phyloP scores from a whole-genome alignment of 1,139 yeast genomes.

The Hemisphaericaspora xylofermentans region DNA sequence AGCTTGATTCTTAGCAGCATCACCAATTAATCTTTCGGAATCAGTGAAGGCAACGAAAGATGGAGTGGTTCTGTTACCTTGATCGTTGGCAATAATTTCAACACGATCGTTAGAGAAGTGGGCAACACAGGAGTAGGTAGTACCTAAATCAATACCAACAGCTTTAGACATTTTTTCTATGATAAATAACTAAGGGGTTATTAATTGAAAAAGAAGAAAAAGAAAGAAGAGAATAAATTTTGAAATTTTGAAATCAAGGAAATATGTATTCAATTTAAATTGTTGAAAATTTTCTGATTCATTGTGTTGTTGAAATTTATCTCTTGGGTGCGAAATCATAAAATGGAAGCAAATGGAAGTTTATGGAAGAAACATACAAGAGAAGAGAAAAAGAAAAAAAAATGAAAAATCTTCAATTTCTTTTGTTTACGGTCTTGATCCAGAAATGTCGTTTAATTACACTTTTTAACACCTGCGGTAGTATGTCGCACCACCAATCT shows the following conservation, averaged over 20 bases:
- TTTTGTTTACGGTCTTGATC: too few relatives aligned
- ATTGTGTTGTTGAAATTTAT: not conserved
- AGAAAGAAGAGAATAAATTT: conserved; percentile 5
- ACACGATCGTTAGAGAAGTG: conserved; percentile 75
- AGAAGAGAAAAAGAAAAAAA: not conserved
- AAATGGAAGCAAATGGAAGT: conserved; percentile 3
- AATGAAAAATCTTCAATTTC: not conserved
- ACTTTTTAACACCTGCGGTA: not conserved
- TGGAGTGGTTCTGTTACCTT: conserved; percentile 80
- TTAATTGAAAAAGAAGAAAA: not conserved
- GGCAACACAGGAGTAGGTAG: conserved; percentile 83
- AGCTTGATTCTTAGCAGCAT: conserved; percentile 99
- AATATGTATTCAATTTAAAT: conserved; percentile 5
- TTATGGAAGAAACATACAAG: not conserved
- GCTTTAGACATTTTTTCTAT: conserved; percentile 53
- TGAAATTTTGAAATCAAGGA: conserved; percentile 3
- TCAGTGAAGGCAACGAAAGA: conserved; percentile 97
- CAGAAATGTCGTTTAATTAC: conserved; percentile 1
- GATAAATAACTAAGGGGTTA: not conserved
- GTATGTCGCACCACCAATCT: not conserved
- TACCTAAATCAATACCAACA: conserved; percentile 84
- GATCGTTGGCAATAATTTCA: conserved; percentile 59
- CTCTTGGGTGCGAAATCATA: conserved; percentile 4
- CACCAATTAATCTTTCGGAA: conserved; percentile 97
- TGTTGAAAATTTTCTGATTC: conserved; percentile 5